Percentiles rank a stretch among this genome's conserved stretches.
Evolutionary conservation across 2,329 filamentous ascomycete genomes (phyloP).

Genomic region (Delphinella strobiligena): DNA sequence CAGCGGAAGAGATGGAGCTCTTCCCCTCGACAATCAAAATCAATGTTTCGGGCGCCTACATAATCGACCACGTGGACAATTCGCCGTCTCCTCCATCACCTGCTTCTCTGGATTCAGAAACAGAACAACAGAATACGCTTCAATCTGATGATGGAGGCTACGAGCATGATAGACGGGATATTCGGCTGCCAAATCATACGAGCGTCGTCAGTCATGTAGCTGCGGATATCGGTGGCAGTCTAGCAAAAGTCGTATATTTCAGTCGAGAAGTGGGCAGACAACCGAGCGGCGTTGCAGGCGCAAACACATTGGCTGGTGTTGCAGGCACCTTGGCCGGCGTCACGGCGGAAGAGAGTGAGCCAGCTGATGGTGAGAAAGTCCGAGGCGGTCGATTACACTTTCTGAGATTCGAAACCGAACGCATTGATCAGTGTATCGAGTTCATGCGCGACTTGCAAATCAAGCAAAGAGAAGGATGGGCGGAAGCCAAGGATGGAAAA

Average conservation of each 20-base stretch:
- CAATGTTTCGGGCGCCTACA: constrained; percentile 93
- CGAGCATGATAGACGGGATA: constrained; percentile 74
- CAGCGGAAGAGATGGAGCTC: constrained; percentile 31
- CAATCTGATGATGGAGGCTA: constrained; percentile 36
- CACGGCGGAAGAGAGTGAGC: too few relatives aligned
- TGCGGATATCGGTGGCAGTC: constrained; percentile 91
- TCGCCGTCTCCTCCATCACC: constrained; percentile 17
- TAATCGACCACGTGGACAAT: constrained; percentile 65
- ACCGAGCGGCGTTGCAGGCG: neutral
- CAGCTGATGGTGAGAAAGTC: constrained; percentile 60
- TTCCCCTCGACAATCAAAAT: constrained; percentile 68
- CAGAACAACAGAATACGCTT: constrained; percentile 11
- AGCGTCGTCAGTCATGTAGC: constrained; percentile 93
- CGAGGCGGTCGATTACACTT: constrained; percentile 89
- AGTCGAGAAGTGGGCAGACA: constrained; percentile 53
- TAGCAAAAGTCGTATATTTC: constrained; percentile 96
- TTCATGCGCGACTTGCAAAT: constrained; percentile 80
- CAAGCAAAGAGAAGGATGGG: constrained; percentile 44
- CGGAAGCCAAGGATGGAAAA: constrained; percentile 8
- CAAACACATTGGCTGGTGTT: too few relatives aligned
- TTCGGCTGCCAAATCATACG: constrained; percentile 90
- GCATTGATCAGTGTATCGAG: constrained; percentile 83
- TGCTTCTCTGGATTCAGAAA: constrained; percentile 18
- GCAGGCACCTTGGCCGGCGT: too few relatives aligned
- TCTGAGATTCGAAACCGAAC: constrained; percentile 88